Evolutionary conservation across 169 alveolate genomes (phyloP).

Genomic region (Blepharisma undulans): DNA sequence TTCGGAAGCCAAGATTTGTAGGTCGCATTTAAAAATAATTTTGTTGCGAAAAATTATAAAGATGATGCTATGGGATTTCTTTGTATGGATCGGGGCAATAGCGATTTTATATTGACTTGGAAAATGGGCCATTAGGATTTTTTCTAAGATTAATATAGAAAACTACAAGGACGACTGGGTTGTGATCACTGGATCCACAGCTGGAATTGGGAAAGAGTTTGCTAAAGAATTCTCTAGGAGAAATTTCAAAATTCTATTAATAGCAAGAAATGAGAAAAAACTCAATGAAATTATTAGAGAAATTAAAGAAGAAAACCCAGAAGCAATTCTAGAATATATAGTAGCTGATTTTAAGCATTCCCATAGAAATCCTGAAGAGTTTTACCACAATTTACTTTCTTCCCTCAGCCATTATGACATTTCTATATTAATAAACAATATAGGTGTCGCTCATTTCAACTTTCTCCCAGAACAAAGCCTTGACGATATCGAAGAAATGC

Average conservation of each 20-base stretch:
- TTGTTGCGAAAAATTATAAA: too few species aligned
- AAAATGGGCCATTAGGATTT: background rate
- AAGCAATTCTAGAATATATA: background rate
- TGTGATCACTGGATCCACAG: constrained; percentile 49
- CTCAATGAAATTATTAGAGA: constrained; percentile 17
- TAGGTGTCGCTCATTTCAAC: constrained; percentile 2
- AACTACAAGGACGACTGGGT: constrained; percentile 44
- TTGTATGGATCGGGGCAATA: constrained; percentile 6
- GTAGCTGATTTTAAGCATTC: background rate
- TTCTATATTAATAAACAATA: constrained; percentile 37
- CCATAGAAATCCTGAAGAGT: constrained; percentile 25
- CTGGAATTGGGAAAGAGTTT: constrained; percentile 48
- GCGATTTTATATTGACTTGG: background rate
- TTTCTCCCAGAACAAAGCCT: background rate
- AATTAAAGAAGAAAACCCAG: background rate
- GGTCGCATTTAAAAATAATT: too few species aligned
- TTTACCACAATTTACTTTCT: background rate
- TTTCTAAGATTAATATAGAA: background rate
- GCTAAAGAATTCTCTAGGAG: constrained; percentile 39
- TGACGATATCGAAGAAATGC: background rate
- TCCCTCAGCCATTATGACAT: background rate
- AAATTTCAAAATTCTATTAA: constrained; percentile 43
- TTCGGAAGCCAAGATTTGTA: too few species aligned
- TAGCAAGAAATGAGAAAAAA: constrained; percentile 40
- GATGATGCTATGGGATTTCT: background rate